Evolutionary conservation across 345 rosid species (phyloP).

Genomic region (Capsella bursapastoris): DNA sequence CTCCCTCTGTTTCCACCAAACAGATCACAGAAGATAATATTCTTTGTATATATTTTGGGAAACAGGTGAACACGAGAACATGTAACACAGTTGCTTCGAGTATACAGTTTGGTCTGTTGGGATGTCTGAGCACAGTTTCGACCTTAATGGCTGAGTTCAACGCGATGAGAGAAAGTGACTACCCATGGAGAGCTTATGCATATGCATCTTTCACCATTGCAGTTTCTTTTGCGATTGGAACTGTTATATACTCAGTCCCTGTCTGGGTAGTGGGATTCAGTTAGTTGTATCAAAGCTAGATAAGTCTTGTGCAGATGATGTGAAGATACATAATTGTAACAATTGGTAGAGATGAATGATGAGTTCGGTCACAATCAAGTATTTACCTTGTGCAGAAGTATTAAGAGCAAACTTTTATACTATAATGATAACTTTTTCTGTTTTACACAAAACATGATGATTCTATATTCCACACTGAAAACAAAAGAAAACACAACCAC

Average conservation of each 20-base stretch:
- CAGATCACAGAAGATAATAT: constrained; percentile 14
- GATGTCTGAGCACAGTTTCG: constrained; percentile 88
- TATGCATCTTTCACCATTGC: constrained; percentile 59
- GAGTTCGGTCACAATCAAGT: not conserved
- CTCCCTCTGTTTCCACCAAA: constrained; percentile 8
- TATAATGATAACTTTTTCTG: constrained; percentile 14
- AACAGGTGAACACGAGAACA: constrained; percentile 61
- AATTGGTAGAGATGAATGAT: constrained; percentile 2
- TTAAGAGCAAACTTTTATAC: constrained; percentile 34
- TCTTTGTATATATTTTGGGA: constrained; percentile 6
- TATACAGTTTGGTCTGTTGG: constrained; percentile 78
- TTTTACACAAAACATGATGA: constrained; percentile 33
- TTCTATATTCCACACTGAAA: constrained; percentile 38
- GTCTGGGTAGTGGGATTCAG: constrained; percentile 52
- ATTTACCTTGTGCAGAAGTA: constrained; percentile 16
- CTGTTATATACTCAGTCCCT: constrained; percentile 61
- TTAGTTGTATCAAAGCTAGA: constrained; percentile 26
- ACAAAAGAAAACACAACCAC: constrained; percentile 27
- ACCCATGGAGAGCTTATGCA: constrained; percentile 77
- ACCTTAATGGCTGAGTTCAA: constrained; percentile 91
- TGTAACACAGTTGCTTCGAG: constrained; percentile 59
- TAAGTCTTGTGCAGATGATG: constrained; percentile 19
- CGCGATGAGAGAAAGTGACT: constrained; percentile 73
- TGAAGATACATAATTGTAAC: not conserved
- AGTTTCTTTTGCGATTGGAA: constrained; percentile 59